phyloP scores from a whole-genome alignment of 139 green algal genomes.

The Chlorella sp. region DNA sequence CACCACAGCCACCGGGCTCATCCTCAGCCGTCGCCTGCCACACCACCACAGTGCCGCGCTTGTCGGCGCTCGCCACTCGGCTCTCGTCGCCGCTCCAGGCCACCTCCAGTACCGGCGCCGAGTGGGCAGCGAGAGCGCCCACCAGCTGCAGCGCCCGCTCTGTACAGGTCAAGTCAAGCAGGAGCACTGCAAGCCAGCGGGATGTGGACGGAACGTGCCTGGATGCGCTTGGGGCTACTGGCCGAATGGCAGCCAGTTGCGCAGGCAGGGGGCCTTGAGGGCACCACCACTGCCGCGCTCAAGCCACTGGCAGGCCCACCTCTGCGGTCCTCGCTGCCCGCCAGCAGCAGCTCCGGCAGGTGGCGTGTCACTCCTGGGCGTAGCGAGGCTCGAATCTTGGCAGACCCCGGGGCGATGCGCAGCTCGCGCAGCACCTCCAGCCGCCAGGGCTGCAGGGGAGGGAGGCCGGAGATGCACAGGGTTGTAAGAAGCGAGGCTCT shows the following conservation, averaged over 20 bases:
- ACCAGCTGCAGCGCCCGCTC: neutral
- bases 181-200: neutral
- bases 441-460: neutral
- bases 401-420: neutral
- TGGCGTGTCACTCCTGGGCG: neutral
- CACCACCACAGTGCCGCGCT: slow-evolving; percentile 1
- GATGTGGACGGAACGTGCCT: no score
- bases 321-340: slow-evolving; percentile 17
- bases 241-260: no score
- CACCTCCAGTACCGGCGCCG: slow-evolving; percentile 1
- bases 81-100: slow-evolving; percentile 10
- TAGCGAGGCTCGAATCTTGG: slow-evolving; percentile 17
- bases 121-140: neutral
- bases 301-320: neutral
- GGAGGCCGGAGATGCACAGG: neutral
- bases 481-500: no score
- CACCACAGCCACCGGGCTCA: neutral
- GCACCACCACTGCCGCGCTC: neutral
- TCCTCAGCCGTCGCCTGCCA: slow-evolving; percentile 10
- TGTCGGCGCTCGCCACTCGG: slow-evolving; percentile 9
- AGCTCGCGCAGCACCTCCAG: neutral
- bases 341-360: slow-evolving; percentile 16
- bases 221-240: no score
- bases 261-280: no score
- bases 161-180: neutral